Evolutionary conservation across 2,329 filamentous ascomycete genomes (phyloP).

Genomic region (Coniochaeta sp.): DNA sequence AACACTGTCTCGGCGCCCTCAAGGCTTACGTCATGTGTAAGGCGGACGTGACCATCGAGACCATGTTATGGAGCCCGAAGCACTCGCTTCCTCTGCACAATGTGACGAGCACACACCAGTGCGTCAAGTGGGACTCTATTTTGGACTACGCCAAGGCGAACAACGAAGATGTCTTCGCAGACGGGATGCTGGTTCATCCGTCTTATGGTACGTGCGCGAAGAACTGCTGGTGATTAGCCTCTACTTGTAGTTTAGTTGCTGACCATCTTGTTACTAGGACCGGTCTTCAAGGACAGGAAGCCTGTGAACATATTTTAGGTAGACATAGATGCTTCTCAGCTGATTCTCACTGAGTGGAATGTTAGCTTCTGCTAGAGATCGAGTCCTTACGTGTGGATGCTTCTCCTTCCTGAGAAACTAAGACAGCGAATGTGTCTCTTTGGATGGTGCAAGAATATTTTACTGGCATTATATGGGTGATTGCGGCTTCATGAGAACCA

Average conservation of each 20-base stretch:
- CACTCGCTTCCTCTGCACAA: constrained; percentile 3
- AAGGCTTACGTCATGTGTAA: constrained; percentile 5
- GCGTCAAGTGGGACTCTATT: constrained; percentile 3
- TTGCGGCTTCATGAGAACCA: no score
- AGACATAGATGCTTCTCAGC: no score
- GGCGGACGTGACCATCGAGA: constrained; percentile 3
- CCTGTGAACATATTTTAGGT: background rate
- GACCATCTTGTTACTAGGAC: background rate
- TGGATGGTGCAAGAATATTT: no score
- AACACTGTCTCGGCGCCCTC: constrained; percentile 4
- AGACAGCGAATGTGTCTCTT: no score
- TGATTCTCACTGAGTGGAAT: no score
- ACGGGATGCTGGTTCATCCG: constrained; percentile 3
- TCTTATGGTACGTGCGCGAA: background rate
- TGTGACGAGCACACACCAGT: constrained; percentile 5
- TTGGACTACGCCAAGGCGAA: constrained; percentile 3
- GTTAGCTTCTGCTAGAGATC: no score
- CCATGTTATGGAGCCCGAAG: constrained; percentile 2
- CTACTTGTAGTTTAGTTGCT: background rate
- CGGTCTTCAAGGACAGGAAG: background rate
- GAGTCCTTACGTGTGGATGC: no score
- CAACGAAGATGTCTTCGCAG: constrained; percentile 3
- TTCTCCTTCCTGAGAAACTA: no score
- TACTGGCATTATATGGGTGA: no score
- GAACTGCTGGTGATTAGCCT: no score